These are phyloP conservation scores for Yarrowia porcina DNA, from an alignment of 805 yeast genomes.

Conservation along the genomic window DNA sequence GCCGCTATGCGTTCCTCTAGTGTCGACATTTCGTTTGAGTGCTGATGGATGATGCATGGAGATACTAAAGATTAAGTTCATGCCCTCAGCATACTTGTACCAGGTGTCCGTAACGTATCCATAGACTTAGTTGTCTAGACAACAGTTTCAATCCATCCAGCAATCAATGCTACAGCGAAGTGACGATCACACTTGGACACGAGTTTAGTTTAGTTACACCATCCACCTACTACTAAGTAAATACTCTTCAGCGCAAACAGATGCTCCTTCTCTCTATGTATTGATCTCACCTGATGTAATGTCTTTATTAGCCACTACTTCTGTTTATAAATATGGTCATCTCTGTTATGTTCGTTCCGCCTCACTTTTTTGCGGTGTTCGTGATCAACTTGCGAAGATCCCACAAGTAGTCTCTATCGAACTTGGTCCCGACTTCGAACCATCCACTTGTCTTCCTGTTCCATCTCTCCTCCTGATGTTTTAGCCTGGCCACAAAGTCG, in stretches of 20 bases:
- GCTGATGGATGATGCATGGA: neutral
- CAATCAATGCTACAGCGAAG: too few relatives aligned
- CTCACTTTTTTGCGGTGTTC: slow-evolving; percentile 26
- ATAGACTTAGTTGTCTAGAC: too few relatives aligned
- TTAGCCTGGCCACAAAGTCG: slow-evolving; percentile 33
- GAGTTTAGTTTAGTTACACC: too few relatives aligned
- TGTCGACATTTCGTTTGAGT: neutral
- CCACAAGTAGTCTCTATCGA: slow-evolving; percentile 34
- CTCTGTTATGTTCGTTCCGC: neutral
- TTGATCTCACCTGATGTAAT: neutral
- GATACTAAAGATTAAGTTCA: neutral
- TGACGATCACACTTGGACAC: too few relatives aligned
- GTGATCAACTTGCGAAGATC: slow-evolving; percentile 38
- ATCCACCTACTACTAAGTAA: too few relatives aligned
- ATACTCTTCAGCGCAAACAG: too few relatives aligned
- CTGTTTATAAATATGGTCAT: slow-evolving; percentile 12
- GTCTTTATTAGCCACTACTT: neutral
- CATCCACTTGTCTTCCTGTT: slow-evolving; percentile 37
- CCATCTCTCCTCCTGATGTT: slow-evolving; percentile 41
- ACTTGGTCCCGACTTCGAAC: slow-evolving; percentile 34
- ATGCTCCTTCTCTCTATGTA: neutral
- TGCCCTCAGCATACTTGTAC: too few relatives aligned
- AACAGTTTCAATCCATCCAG: too few relatives aligned
- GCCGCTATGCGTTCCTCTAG: slow-evolving; percentile 17
- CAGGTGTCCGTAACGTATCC: too few relatives aligned